A percentile compares a stretch with the other conserved stretches of the same genome.
Conservation (phyloP, 1,284 basidiomycete genomes). For the Irpex sp. region DNA sequence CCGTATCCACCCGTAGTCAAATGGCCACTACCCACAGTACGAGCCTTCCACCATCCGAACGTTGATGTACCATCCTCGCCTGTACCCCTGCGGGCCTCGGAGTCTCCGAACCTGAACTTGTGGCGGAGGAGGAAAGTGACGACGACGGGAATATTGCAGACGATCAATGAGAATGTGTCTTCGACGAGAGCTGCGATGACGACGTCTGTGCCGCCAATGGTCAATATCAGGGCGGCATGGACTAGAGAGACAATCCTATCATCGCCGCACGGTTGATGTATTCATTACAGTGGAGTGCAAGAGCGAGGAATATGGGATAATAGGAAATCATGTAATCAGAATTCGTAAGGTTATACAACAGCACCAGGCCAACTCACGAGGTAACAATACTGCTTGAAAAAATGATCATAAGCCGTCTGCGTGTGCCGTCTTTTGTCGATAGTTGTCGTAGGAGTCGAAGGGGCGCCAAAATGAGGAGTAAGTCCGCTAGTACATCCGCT, state of each 20-base stretch:
- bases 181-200: conserved; percentile 36
- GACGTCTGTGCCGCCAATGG: conserved; percentile 25
- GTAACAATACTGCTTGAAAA: conserved; percentile 32
- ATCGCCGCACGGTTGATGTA: background rate
- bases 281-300: background rate
- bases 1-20: background rate
- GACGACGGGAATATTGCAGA: conserved; percentile 37
- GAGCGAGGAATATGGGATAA: background rate
- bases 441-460: conserved; percentile 31
- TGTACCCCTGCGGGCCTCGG: background rate
- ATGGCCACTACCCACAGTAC: background rate
- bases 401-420: conserved; percentile 32
- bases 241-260: conserved; percentile 32
- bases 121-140: conserved; percentile 26
- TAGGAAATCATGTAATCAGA: background rate
- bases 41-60: conserved; percentile 6
- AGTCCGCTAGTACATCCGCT: conserved; percentile 36
- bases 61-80: conserved; percentile 3
- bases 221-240: conserved; percentile 33
- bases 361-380: conserved; percentile 11
- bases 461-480: conserved; percentile 30
- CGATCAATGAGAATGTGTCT: conserved; percentile 33
- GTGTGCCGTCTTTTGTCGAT: conserved; percentile 21
- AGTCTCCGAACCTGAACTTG: background rate
- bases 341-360: background rate